Conservation (phyloP, 2,329 filamentous ascomycete genomes). For the Zymoseptoria ardabiliae region DNA sequence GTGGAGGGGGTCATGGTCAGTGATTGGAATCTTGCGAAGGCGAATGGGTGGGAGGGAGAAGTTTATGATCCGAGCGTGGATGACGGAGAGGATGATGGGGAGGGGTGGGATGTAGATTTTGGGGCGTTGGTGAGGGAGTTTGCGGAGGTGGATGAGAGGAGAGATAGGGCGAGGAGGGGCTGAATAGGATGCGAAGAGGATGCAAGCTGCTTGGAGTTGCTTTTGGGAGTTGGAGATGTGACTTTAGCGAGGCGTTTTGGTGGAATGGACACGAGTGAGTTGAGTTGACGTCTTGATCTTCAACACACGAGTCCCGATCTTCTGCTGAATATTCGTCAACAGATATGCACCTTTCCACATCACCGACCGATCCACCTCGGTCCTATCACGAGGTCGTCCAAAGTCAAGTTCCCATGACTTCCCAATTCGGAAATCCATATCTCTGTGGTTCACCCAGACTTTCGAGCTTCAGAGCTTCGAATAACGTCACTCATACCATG, state of each 20-base stretch:
- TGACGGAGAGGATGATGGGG: not conserved
- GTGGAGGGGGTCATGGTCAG: not conserved
- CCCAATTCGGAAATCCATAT: not conserved
- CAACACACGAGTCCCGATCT: too few relatives aligned
- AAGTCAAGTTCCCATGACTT: not conserved
- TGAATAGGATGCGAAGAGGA: not conserved
- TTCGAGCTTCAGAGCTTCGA: not conserved
- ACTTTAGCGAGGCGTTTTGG: not conserved
- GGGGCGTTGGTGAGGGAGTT: not conserved
- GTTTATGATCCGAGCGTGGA: conserved; percentile 4
- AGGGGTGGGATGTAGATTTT: not conserved
- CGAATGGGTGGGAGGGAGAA: conserved; percentile 9
- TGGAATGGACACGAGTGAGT: not conserved
- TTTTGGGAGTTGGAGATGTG: not conserved
- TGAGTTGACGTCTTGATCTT: too few relatives aligned
- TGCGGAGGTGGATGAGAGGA: not conserved
- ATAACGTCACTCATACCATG: not conserved
- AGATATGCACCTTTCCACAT: too few relatives aligned
- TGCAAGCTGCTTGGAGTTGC: not conserved
- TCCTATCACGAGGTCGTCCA: too few relatives aligned
- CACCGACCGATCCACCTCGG: too few relatives aligned
- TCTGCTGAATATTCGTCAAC: too few relatives aligned
- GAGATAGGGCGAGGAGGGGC: not conserved
- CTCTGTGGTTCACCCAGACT: not conserved
- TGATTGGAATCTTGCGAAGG: conserved; percentile 5